A percentile compares a stretch with the other conserved stretches of the same genome.
Conservation (phyloP, 1,284 basidiomycete species). For the Taiwanofungus camphoratus region DNA sequence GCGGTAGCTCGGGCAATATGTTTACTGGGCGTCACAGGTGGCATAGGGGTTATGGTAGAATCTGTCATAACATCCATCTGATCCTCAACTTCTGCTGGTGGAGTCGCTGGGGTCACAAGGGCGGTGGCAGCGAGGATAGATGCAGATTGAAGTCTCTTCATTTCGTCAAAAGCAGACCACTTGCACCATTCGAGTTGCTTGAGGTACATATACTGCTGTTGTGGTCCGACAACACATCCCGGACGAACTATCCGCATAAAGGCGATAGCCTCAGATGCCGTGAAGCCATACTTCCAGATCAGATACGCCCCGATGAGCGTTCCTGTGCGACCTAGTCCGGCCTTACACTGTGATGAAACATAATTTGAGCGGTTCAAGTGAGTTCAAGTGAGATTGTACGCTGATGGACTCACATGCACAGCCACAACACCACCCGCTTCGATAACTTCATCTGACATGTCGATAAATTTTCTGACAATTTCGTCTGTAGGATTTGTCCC, state of each 20-base stretch:
- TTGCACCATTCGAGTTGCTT: slow-evolving; percentile 93
- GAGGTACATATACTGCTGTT: slow-evolving; percentile 94
- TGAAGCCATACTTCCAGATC: slow-evolving; percentile 99
- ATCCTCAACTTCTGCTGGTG: slow-evolving; percentile 67
- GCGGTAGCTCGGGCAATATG: slow-evolving; percentile 65
- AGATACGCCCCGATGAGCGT: slow-evolving; percentile 97
- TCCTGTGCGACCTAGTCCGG: slow-evolving; percentile 88
- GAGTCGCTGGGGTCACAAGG: slow-evolving; percentile 72
- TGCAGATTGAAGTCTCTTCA: slow-evolving; percentile 43
- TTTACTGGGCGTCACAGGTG: slow-evolving; percentile 73
- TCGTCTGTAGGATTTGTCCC: slow-evolving; percentile 97
- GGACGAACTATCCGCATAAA: slow-evolving; percentile 98
- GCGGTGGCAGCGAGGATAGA: slow-evolving; percentile 37
- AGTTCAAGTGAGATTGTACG: slow-evolving; percentile 9
- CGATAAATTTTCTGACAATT: slow-evolving; percentile 88
- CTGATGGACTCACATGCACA: slow-evolving; percentile 64
- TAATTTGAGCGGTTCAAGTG: slow-evolving; percentile 18
- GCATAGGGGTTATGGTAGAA: slow-evolving; percentile 35
- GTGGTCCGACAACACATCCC: slow-evolving; percentile 91
- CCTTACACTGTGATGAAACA: slow-evolving; percentile 71
- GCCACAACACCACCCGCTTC: slow-evolving; percentile 79
- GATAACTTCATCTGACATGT: slow-evolving; percentile 75
- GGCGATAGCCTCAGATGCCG: slow-evolving; percentile 94
- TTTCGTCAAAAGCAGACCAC: slow-evolving; percentile 84
- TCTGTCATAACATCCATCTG: slow-evolving; percentile 40